These are phyloP conservation scores for Teratosphaeria gauchensis DNA, from an alignment of 2,329 filamentous ascomycete genomes.

Conservation along the genomic window DNA sequence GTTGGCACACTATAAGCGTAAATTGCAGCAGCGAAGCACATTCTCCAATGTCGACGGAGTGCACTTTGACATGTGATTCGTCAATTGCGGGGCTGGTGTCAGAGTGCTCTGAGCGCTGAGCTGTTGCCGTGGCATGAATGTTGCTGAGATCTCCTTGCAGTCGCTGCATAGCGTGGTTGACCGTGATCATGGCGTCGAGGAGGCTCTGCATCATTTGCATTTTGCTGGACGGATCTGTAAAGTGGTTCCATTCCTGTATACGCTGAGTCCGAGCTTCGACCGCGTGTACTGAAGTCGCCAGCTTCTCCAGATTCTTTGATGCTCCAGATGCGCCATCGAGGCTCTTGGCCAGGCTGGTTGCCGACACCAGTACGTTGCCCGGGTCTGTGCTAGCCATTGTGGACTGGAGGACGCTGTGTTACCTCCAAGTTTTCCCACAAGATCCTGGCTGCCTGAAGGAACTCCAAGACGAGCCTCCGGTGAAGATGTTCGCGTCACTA, in stretches of 20 bases:
- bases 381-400: background rate
- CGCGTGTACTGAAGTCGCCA: background rate
- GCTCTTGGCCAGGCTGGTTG: background rate
- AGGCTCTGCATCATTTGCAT: conserved; percentile 6
- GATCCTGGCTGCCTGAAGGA: background rate
- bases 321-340: background rate
- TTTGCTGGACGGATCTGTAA: conserved; percentile 4
- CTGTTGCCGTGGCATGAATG: background rate
- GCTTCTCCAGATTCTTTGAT: background rate
- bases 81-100: background rate
- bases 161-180: conserved; percentile 6
- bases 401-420: too few relatives aligned
- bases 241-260: conserved; percentile 13
- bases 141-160: conserved; percentile 5
- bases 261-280: conserved; percentile 5
- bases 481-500: too few relatives aligned
- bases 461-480: too few relatives aligned
- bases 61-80: conserved; percentile 4
- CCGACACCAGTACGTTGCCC: background rate
- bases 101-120: background rate
- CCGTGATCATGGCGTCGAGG: conserved; percentile 7
- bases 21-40: conserved; percentile 8
- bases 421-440: background rate
- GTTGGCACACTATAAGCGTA: conserved; percentile 9
- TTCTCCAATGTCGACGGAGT: conserved; percentile 10